A percentile compares a stretch with the other conserved stretches of the same genome.
Evolutionary conservation across 1,284 basidiomycete genomes (phyloP).

Genomic region (Takashimella koratensis): DNA sequence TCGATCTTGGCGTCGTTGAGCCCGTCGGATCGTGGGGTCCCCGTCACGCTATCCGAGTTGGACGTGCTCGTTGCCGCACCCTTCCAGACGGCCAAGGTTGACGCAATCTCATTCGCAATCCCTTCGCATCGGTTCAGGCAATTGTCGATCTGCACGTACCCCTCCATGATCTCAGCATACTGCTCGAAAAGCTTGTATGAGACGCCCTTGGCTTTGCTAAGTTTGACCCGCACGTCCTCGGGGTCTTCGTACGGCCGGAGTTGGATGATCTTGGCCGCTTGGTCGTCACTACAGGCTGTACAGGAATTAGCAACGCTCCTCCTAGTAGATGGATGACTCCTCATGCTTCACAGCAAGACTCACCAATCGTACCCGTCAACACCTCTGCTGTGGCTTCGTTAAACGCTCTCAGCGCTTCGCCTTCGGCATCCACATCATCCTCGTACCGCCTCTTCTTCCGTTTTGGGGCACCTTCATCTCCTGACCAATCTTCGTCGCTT

Average conservation of each 20-base stretch:
- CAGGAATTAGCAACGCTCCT: neutral
- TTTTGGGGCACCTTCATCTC: slow-evolving; percentile 21
- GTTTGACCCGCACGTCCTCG: slow-evolving; percentile 73
- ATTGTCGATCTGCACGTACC: slow-evolving; percentile 85
- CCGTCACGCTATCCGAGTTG: slow-evolving; percentile 32
- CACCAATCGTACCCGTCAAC: slow-evolving; percentile 86
- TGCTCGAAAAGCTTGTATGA: slow-evolving; percentile 87
- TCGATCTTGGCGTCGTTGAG: slow-evolving; percentile 48
- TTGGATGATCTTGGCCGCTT: slow-evolving; percentile 74
- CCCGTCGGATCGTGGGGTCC: slow-evolving; percentile 40
- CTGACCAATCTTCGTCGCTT: slow-evolving; percentile 36
- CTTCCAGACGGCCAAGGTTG: slow-evolving; percentile 77
- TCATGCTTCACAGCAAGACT: slow-evolving; percentile 34
- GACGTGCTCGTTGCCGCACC: slow-evolving; percentile 40
- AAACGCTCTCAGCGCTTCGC: slow-evolving; percentile 73
- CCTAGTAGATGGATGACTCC: neutral
- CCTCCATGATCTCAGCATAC: slow-evolving; percentile 79
- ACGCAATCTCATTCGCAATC: slow-evolving; percentile 61
- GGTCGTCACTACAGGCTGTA: slow-evolving; percentile 73
- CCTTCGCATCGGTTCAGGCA: slow-evolving; percentile 84
- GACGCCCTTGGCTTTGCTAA: slow-evolving; percentile 87
- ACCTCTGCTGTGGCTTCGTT: slow-evolving; percentile 69
- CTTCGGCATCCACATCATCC: slow-evolving; percentile 48
- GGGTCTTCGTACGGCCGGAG: slow-evolving; percentile 75
- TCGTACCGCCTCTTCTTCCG: slow-evolving; percentile 25